These are phyloP conservation scores for Coemansia sp. DNA, from an alignment of 192 early-diverging fungal genomes.

Conservation along the genomic window DNA sequence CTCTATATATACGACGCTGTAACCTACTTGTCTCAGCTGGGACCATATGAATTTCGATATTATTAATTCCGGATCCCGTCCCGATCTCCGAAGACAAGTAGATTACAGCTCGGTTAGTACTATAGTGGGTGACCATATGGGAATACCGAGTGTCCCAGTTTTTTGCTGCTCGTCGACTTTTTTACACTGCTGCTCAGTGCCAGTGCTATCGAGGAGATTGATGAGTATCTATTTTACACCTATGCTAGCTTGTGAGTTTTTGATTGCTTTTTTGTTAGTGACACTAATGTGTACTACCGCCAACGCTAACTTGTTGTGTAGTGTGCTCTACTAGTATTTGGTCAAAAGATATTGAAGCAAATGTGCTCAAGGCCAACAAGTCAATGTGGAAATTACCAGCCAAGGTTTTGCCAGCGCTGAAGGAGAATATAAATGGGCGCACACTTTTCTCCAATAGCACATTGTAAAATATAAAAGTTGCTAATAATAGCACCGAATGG, in stretches of 20 bases:
- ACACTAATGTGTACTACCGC: no score
- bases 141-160: slow-evolving; percentile 3
- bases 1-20: neutral
- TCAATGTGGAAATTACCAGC: no score
- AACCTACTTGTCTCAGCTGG: neutral
- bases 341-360: no score
- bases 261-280: no score
- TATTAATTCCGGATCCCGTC: neutral
- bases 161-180: neutral
- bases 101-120: slow-evolving; percentile 2
- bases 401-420: no score
- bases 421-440: no score
- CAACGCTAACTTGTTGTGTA: no score
- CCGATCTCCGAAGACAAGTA: slow-evolving; percentile 4
- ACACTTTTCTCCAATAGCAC: no score
- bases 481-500: no score
- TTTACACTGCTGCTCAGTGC: neutral
- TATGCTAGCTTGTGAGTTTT: neutral
- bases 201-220: neutral
- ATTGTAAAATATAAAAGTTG: no score
- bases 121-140: slow-evolving; percentile 3
- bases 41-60: neutral
- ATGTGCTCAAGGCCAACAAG: no score
- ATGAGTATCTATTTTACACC: neutral
- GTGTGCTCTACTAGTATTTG: no score